These are phyloP conservation scores for Neurospora sp. DNA, from an alignment of 495 filamentous ascomycete genomes.

Conservation along the genomic window DNA sequence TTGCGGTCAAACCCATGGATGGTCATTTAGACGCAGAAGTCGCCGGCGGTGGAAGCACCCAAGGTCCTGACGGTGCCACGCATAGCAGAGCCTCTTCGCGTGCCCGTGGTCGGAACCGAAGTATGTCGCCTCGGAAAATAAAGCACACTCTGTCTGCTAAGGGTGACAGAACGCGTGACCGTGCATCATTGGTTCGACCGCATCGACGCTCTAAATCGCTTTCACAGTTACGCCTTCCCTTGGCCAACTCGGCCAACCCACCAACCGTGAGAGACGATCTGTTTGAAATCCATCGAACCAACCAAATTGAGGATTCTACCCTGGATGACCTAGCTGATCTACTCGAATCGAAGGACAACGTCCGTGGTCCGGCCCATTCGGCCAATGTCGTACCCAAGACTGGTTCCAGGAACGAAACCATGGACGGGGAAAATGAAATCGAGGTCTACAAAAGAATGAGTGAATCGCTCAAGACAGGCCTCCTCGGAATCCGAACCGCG, in stretches of 20 bases:
- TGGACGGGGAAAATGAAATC: slow-evolving; percentile 36
- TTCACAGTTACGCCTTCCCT: slow-evolving; percentile 22
- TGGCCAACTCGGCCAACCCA: slow-evolving; percentile 39
- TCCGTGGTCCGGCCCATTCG: not conserved
- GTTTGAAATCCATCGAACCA: slow-evolving; percentile 34
- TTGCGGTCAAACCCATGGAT: not conserved
- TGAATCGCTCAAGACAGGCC: slow-evolving; percentile 46
- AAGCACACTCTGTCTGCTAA: slow-evolving; percentile 10
- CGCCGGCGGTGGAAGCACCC: not conserved
- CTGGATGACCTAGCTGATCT: slow-evolving; percentile 39
- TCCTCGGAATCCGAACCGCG: slow-evolving; percentile 53
- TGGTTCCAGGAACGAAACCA: not conserved
- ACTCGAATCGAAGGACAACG: slow-evolving; percentile 12
- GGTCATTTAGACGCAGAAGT: not conserved
- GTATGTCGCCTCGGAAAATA: not conserved
- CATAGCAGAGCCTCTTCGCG: not conserved
- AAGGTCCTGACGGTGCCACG: not conserved
- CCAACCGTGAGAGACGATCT: slow-evolving; percentile 41
- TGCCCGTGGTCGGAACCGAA: slow-evolving; percentile 1
- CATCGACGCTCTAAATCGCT: slow-evolving; percentile 23
- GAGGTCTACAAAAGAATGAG: slow-evolving; percentile 48
- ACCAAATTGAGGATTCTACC: slow-evolving; percentile 44
- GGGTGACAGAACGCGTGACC: slow-evolving; percentile 8
- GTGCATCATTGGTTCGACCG: slow-evolving; percentile 19
- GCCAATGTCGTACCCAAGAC: not conserved